Evolutionary conservation across 2,329 filamentous ascomycete species (phyloP).

Genomic region (Fusarium floridanum): DNA sequence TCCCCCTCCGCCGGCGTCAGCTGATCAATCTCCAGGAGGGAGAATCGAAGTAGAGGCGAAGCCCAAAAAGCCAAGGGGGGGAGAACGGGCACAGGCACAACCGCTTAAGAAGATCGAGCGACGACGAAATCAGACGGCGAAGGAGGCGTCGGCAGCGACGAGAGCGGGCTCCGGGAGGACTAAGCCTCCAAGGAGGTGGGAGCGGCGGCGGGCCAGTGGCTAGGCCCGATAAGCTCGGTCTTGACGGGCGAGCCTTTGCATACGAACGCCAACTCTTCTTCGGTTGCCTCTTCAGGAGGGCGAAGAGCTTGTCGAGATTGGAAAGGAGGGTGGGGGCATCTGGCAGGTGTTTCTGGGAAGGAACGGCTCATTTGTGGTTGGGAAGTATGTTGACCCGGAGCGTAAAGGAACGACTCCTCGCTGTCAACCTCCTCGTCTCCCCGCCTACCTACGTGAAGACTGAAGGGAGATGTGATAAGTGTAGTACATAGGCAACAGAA

Average conservation of each 20-base stretch:
- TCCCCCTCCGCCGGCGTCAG: neutral
- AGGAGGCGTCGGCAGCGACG: too few relatives aligned
- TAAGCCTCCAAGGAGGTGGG: too few relatives aligned
- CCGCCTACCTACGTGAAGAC: too few relatives aligned
- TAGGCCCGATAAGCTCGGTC: too few relatives aligned
- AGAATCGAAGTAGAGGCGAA: neutral
- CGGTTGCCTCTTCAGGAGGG: neutral
- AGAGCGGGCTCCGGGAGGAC: too few relatives aligned
- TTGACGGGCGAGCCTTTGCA: neutral
- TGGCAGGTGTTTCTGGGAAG: neutral
- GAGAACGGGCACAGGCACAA: neutral
- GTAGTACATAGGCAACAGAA: too few relatives aligned
- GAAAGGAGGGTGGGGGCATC: neutral
- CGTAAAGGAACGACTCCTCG: too few relatives aligned
- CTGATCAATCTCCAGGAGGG: neutral
- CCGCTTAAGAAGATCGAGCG: neutral
- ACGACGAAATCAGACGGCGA: neutral
- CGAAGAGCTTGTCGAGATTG: neutral
- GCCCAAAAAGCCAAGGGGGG: neutral
- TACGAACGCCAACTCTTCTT: neutral
- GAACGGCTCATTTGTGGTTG: too few relatives aligned
- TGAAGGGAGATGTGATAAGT: too few relatives aligned
- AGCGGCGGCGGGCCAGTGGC: too few relatives aligned
- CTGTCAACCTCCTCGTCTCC: too few relatives aligned
- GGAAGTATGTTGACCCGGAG: too few relatives aligned